phyloP scores from a whole-genome alignment of 441 rosid species.

The Erodium moschatum region DNA sequence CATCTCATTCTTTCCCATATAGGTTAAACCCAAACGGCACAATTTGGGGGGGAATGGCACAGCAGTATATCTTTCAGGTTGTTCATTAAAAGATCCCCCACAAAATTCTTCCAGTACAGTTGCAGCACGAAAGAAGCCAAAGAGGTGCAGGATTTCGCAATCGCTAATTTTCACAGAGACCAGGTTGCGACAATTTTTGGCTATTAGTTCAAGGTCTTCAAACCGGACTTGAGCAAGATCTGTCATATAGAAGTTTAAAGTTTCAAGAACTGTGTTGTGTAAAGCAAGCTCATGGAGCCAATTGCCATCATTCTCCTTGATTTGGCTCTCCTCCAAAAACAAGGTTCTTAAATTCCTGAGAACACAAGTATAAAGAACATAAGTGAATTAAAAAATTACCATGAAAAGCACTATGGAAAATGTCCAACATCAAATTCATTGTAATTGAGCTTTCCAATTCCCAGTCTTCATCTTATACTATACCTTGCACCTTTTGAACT shows the following conservation, averaged over 20 bases:
- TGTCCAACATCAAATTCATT: slow-evolving; percentile 1
- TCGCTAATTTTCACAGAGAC: slow-evolving; percentile 66
- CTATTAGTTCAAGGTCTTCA: slow-evolving; percentile 69
- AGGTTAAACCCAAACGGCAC: slow-evolving; percentile 63
- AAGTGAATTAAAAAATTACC: slow-evolving; percentile 1
- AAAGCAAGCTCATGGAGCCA: slow-evolving; percentile 86
- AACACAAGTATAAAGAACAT: slow-evolving; percentile 8
- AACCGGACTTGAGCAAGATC: slow-evolving; percentile 41
- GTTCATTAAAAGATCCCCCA: slow-evolving; percentile 59
- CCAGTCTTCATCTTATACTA: neutral
- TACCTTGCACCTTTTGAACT: neutral
- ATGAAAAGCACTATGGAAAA: neutral
- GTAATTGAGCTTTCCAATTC: neutral
- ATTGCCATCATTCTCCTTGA: slow-evolving; percentile 52
- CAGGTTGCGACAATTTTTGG: slow-evolving; percentile 54
- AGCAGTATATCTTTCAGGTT: slow-evolving; percentile 39
- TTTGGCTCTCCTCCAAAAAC: slow-evolving; percentile 71
- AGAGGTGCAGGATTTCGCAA: slow-evolving; percentile 56
- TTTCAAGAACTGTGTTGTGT: slow-evolving; percentile 63
- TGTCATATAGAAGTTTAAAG: slow-evolving; percentile 73
- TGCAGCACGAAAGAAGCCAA: slow-evolving; percentile 59
- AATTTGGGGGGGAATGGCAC: slow-evolving; percentile 50
- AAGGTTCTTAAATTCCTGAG: slow-evolving; percentile 69
- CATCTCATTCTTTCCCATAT: slow-evolving; percentile 66
- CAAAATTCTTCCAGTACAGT: slow-evolving; percentile 68